These are phyloP conservation scores for Mycena galopus DNA, from an alignment of 768 basidiomycete species.

Conservation along the genomic window DNA sequence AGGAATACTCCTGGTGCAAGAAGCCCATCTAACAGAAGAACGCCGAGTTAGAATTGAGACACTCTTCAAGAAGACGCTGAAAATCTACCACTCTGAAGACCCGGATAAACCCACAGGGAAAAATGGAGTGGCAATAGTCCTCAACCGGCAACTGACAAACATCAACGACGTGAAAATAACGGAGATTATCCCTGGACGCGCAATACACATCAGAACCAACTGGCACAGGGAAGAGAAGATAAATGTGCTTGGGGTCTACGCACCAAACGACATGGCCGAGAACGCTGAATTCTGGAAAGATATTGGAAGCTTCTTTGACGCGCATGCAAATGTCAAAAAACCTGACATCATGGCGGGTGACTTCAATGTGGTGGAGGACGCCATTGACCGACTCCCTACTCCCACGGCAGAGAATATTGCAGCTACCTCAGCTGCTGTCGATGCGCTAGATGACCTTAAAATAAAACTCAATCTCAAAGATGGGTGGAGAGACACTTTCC, in stretches of 20 bases:
- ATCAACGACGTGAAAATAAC: not conserved
- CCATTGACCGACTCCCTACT: constrained; percentile 33
- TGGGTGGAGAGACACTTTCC: constrained; percentile 32
- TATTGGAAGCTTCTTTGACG: not conserved
- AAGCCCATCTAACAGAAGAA: constrained; percentile 1
- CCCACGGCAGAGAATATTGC: not conserved
- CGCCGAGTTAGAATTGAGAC: not conserved
- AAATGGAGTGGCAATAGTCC: not conserved
- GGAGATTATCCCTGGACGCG: constrained; percentile 32
- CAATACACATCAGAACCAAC: not conserved
- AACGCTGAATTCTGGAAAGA: constrained; percentile 36
- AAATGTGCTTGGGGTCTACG: constrained; percentile 29
- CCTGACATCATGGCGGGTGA: constrained; percentile 37
- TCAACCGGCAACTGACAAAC: constrained; percentile 6
- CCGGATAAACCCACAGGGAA: constrained; percentile 5
- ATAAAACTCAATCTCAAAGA: constrained; percentile 22
- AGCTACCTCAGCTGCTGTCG: not conserved
- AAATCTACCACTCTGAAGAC: not conserved
- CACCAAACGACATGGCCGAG: constrained; percentile 30
- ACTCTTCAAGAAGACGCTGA: not conserved
- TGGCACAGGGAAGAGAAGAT: constrained; percentile 28
- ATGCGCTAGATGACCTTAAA: constrained; percentile 12
- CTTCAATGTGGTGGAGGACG: constrained; percentile 37
- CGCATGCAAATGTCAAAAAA: not conserved
- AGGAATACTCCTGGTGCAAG: not conserved